These are phyloP conservation scores for Austroboletus eburneus DNA, from an alignment of 768 basidiomycete genomes.

Conservation along the genomic window DNA sequence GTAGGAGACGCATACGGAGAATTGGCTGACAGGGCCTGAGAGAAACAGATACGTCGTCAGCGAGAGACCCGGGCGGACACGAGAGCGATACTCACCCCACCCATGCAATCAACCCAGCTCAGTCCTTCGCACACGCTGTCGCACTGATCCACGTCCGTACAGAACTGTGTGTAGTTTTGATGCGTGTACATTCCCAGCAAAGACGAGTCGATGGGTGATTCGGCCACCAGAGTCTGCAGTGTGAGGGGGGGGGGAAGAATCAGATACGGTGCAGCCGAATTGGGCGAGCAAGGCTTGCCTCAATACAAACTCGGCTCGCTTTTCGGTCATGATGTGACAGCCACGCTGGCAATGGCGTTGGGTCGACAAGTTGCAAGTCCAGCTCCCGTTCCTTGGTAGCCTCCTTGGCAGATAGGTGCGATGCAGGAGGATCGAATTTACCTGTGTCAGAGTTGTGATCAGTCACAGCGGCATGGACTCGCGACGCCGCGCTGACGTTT, in stretches of 20 bases:
- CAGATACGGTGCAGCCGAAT: too few relatives aligned
- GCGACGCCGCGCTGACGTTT: constrained; percentile 54
- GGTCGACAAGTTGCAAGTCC: constrained; percentile 53
- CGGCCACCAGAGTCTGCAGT: constrained; percentile 63
- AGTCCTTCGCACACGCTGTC: constrained; percentile 66
- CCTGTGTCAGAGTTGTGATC: constrained; percentile 41
- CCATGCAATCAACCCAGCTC: too few relatives aligned
- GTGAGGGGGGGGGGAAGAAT: neutral
- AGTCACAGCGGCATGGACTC: neutral
- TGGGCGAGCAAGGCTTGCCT: too few relatives aligned
- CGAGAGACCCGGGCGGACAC: too few relatives aligned
- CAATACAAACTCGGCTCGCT: constrained; percentile 70
- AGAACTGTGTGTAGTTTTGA: constrained; percentile 90
- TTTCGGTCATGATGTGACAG: constrained; percentile 57
- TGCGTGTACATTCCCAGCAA: constrained; percentile 88
- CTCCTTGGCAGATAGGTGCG: constrained; percentile 59
- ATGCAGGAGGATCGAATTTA: constrained; percentile 62
- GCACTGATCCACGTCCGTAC: constrained; percentile 70
- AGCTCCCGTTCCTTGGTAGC: constrained; percentile 54
- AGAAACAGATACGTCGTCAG: neutral
- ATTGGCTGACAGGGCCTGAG: constrained; percentile 60
- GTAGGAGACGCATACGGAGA: constrained; percentile 83
- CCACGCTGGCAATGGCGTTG: constrained; percentile 54
- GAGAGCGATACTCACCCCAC: too few relatives aligned
- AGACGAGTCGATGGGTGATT: constrained; percentile 88